These are phyloP conservation scores for Ustilago shanxiensis DNA, from an alignment of 1,284 basidiomycete genomes.

Conservation along the genomic window DNA sequence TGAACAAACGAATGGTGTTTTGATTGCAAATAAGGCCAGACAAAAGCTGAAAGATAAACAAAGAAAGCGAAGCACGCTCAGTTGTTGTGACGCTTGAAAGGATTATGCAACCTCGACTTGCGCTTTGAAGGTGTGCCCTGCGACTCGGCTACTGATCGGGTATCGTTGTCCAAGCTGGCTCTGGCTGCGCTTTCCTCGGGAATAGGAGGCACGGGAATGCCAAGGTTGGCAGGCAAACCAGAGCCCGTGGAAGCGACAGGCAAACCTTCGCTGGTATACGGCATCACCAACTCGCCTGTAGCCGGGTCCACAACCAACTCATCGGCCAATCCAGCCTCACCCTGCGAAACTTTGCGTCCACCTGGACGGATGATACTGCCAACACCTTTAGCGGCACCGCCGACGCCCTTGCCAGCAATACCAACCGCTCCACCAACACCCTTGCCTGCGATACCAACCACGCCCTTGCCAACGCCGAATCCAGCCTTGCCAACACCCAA, in stretches of 20 bases:
- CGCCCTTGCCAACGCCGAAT: slow-evolving; percentile 75
- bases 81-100: slow-evolving; percentile 57
- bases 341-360: slow-evolving; percentile 21
- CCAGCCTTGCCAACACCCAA: slow-evolving; percentile 58
- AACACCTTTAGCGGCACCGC: slow-evolving; percentile 67
- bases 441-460: slow-evolving; percentile 69
- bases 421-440: slow-evolving; percentile 68
- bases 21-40: background rate
- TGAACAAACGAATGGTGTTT: slow-evolving; percentile 4
- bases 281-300: slow-evolving; percentile 27
- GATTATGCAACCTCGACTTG: slow-evolving; percentile 56
- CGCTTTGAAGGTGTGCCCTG: slow-evolving; percentile 46
- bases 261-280: slow-evolving; percentile 31
- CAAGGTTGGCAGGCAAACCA: slow-evolving; percentile 17
- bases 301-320: slow-evolving; percentile 31
- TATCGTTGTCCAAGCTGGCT: slow-evolving; percentile 34
- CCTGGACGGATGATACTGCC: slow-evolving; percentile 55
- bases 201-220: slow-evolving; percentile 39
- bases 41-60: background rate
- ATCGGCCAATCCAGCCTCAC: slow-evolving; percentile 22
- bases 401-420: slow-evolving; percentile 69
- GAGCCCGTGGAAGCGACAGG: slow-evolving; percentile 17
- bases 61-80: background rate
- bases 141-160: slow-evolving; percentile 42
- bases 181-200: slow-evolving; percentile 20